Conservation (phyloP, 2,329 filamentous ascomycete genomes). For the Beauveria australis region DNA sequence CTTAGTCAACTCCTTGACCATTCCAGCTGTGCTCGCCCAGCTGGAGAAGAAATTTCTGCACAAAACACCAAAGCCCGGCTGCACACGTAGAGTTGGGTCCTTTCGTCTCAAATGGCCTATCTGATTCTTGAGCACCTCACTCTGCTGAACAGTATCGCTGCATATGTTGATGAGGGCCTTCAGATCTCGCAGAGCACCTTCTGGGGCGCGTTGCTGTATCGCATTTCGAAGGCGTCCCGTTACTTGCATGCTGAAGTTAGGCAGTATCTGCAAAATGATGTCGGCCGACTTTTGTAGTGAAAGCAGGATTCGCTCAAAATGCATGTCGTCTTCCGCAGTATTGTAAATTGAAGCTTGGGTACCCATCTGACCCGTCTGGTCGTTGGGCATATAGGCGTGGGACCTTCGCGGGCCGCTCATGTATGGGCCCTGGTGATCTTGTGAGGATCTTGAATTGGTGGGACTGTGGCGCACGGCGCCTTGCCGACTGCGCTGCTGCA, state of each 20-base stretch:
- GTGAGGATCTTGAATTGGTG: constrained; percentile 34
- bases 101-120: constrained; percentile 76
- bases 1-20: constrained; percentile 48
- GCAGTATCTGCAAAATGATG: constrained; percentile 62
- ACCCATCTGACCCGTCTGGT: neutral
- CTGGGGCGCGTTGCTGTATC: constrained; percentile 49
- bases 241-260: constrained; percentile 61
- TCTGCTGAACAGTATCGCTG: constrained; percentile 61
- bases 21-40: constrained; percentile 58
- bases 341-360: neutral
- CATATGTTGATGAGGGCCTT: constrained; percentile 64
- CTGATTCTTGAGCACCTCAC: constrained; percentile 63
- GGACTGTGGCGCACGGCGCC: constrained; percentile 39
- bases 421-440: constrained; percentile 35
- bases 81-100: constrained; percentile 65
- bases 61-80: constrained; percentile 55
- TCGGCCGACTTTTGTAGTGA: constrained; percentile 68
- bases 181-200: constrained; percentile 58
- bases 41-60: constrained; percentile 68
- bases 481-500: constrained; percentile 21
- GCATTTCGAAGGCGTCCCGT: constrained; percentile 54
- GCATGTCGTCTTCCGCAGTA: constrained; percentile 60
- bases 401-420: constrained; percentile 38
- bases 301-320: constrained; percentile 76
- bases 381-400: neutral